Evolutionary conservation across 1,284 basidiomycete species (phyloP).

Genomic region (Cutaneotrichosporon arboriforme): DNA sequence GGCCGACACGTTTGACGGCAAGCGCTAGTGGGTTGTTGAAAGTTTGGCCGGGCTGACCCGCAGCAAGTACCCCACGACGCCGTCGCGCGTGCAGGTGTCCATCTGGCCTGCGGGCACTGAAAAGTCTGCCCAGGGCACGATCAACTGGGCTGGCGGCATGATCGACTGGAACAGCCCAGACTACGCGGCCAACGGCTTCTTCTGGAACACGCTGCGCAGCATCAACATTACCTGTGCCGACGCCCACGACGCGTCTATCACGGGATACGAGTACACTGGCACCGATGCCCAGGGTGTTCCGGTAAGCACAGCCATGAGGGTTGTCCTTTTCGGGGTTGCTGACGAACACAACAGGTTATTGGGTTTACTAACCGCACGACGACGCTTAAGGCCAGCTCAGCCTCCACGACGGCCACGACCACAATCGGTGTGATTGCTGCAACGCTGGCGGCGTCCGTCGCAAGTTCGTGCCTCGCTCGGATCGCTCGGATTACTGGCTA

Average conservation of each 20-base stretch:
- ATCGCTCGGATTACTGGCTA: too few relatives aligned
- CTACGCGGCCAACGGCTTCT: conserved; percentile 53
- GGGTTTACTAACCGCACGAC: conserved; percentile 14
- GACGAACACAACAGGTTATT: not conserved
- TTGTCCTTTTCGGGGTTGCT: not conserved
- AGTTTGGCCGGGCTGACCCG: not conserved
- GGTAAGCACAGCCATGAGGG: conserved; percentile 13
- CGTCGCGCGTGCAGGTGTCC: conserved; percentile 69
- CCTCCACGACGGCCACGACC: not conserved
- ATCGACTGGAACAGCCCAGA: conserved; percentile 72
- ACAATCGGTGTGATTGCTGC: not conserved
- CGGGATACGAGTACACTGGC: conserved; percentile 34
- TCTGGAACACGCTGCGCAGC: conserved; percentile 35
- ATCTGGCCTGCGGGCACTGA: conserved; percentile 72
- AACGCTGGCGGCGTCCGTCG: not conserved
- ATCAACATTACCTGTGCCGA: conserved; percentile 32
- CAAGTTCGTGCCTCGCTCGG: too few relatives aligned
- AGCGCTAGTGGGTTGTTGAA: conserved; percentile 34
- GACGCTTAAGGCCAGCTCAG: not conserved
- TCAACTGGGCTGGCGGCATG: conserved; percentile 71
- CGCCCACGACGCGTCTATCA: conserved; percentile 8
- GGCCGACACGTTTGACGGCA: conserved; percentile 53
- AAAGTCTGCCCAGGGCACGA: conserved; percentile 58
- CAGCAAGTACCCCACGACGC: conserved; percentile 64
- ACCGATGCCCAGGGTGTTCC: conserved; percentile 24